Conservation (phyloP, 441 rosid genomes). For the Dalechampia spathulata region DNA sequence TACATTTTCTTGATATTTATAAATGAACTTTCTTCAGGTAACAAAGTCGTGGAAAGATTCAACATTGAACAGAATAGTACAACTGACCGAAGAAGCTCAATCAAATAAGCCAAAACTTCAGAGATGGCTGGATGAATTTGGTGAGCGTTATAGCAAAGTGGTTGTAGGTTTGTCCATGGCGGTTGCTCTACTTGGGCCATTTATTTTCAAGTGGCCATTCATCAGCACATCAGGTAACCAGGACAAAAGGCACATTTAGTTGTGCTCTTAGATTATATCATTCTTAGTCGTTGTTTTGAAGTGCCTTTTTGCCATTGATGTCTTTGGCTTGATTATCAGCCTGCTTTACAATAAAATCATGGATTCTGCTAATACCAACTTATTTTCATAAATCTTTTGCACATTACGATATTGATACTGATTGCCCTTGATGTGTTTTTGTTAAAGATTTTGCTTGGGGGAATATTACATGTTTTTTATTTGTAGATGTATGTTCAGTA, state of each 20-base stretch:
- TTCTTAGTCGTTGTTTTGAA: neutral
- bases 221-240: slow-evolving; percentile 74
- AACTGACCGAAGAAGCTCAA: slow-evolving; percentile 94
- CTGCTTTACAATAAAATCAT: no score
- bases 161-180: slow-evolving; percentile 76
- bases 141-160: slow-evolving; percentile 88
- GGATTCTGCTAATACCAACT: no score
- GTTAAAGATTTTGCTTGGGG: no score
- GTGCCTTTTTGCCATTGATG: neutral
- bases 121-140: slow-evolving; percentile 97
- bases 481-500: no score
- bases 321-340: neutral
- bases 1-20: slow-evolving; percentile 4
- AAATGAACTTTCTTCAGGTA: slow-evolving; percentile 41
- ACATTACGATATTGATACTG: no score
- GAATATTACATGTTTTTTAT: no score
- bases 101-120: slow-evolving; percentile 86
- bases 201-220: slow-evolving; percentile 96
- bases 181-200: slow-evolving; percentile 71
- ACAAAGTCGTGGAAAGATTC: slow-evolving; percentile 90
- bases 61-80: slow-evolving; percentile 78
- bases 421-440: no score
- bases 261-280: neutral
- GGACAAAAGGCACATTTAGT: no score
- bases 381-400: no score